These are phyloP conservation scores for Penstemon newberryi DNA, from an alignment of 257 asterid species.

Conservation along the genomic window DNA sequence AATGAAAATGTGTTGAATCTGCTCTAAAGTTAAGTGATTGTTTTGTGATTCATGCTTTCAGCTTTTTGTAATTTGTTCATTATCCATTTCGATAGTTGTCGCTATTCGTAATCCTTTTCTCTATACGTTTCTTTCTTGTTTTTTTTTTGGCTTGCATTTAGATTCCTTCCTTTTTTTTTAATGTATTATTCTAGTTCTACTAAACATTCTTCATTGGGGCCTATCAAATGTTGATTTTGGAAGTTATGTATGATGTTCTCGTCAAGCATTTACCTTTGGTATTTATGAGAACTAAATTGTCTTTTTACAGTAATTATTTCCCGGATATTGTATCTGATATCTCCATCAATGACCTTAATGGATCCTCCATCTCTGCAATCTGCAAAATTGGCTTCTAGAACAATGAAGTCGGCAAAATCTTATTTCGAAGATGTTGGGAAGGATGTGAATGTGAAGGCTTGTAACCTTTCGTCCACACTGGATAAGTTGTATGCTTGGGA, in stretches of 20 bases:
- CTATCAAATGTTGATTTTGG: background rate
- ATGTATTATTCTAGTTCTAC: background rate
- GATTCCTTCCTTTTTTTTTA: too few relatives aligned
- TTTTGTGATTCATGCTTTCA: too few relatives aligned
- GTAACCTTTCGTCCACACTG: conserved; percentile 72
- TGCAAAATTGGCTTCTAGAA: conserved; percentile 57
- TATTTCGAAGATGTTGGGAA: conserved; percentile 67
- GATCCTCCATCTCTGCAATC: conserved; percentile 57
- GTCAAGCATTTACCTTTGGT: background rate
- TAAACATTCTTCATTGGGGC: background rate
- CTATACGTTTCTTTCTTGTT: too few relatives aligned
- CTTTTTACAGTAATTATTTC: conserved; percentile 59
- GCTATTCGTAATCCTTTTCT: too few relatives aligned
- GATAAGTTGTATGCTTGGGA: conserved; percentile 89
- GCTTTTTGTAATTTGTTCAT: too few relatives aligned
- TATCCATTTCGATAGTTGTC: too few relatives aligned
- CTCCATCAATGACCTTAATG: conserved; percentile 56
- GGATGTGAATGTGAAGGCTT: conserved; percentile 46
- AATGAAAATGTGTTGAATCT: too few relatives aligned
- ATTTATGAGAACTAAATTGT: background rate
- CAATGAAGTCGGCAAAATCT: conserved; percentile 67
- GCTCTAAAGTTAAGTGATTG: too few relatives aligned
- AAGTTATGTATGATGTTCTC: background rate
- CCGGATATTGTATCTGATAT: conserved; percentile 48
- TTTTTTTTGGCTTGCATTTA: too few relatives aligned